Conservation (phyloP, 768 basidiomycete genomes). For the Russula olivacea region DNA sequence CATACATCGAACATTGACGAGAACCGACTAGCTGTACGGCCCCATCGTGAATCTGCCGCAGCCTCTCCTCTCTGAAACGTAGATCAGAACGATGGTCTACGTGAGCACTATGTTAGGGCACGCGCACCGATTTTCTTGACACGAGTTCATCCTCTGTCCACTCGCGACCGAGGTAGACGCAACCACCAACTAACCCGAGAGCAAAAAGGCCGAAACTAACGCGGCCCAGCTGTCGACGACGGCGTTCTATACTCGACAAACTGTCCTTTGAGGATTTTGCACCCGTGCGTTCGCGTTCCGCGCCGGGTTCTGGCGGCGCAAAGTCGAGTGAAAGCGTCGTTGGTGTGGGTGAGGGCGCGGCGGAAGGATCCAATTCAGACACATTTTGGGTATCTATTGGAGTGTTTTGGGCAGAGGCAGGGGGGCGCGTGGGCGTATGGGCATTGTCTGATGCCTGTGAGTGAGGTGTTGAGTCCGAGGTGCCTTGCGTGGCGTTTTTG, state of each 20-base stretch:
- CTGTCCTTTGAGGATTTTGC: slow-evolving; percentile 74
- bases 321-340: slow-evolving; percentile 47
- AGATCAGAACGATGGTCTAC: slow-evolving; percentile 1
- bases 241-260: slow-evolving; percentile 72
- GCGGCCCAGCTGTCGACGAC: slow-evolving; percentile 52
- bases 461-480: background rate
- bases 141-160: slow-evolving; percentile 72
- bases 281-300: slow-evolving; percentile 54
- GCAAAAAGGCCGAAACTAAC: slow-evolving; percentile 48
- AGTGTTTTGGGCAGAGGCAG: slow-evolving; percentile 4
- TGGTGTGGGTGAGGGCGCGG: slow-evolving; percentile 29
- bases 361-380: background rate
- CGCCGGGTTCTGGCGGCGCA: slow-evolving; percentile 38
- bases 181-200: slow-evolving; percentile 50
- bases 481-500: slow-evolving; percentile 1
- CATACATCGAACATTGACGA: slow-evolving; percentile 64
- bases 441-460: slow-evolving; percentile 1
- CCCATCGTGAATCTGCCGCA: slow-evolving; percentile 58
- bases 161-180: slow-evolving; percentile 66
- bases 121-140: slow-evolving; percentile 53
- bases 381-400: background rate
- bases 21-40: slow-evolving; percentile 56
- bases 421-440: background rate
- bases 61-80: slow-evolving; percentile 47
- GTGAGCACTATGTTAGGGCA: background rate